Evolutionary conservation across 2,329 filamentous ascomycete species (phyloP).

Genomic region (Xylariales sp.): DNA sequence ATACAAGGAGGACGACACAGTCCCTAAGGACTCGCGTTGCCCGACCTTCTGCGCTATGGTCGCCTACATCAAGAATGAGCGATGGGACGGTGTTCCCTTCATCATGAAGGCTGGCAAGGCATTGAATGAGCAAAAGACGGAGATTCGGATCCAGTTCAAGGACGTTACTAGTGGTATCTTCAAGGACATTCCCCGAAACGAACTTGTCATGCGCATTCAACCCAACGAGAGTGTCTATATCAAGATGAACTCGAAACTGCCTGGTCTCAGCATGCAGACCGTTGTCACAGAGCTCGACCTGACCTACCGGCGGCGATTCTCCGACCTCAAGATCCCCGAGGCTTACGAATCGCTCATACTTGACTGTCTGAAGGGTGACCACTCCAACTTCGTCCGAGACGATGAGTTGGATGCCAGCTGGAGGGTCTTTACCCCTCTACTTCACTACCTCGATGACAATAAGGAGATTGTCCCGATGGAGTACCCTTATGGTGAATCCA

Average conservation of each 20-base stretch:
- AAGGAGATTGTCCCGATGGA: slow-evolving; percentile 99
- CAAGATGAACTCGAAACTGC: slow-evolving; percentile 99
- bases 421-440: slow-evolving; percentile 95
- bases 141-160: slow-evolving; percentile 99
- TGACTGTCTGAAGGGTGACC: slow-evolving; percentile 96
- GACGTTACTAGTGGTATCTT: slow-evolving; percentile 99
- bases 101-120: slow-evolving; percentile 99
- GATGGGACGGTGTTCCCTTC: slow-evolving; percentile 98
- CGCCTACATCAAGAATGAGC: slow-evolving; percentile 98
- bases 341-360: slow-evolving; percentile 97
- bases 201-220: slow-evolving; percentile 98
- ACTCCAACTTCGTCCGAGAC: slow-evolving; percentile 98
- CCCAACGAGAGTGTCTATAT: slow-evolving; percentile 99
- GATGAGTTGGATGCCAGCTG: slow-evolving; percentile 96
- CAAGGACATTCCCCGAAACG: slow-evolving; percentile 98
- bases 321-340: slow-evolving; percentile 98
- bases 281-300: slow-evolving; percentile 97
- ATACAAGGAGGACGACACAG: slow-evolving; percentile 98
- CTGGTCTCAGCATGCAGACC: slow-evolving; percentile 98
- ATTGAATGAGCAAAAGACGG: slow-evolving; percentile 98
- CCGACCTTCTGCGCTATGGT: slow-evolving; percentile 97
- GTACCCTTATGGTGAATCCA: slow-evolving; percentile 86
- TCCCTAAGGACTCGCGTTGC: slow-evolving; percentile 94
- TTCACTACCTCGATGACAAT: slow-evolving; percentile 98
- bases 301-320: slow-evolving; percentile 97